These are phyloP conservation scores for Phycomyces nitens DNA, from an alignment of 192 early-diverging fungal species.

Conservation along the genomic window DNA sequence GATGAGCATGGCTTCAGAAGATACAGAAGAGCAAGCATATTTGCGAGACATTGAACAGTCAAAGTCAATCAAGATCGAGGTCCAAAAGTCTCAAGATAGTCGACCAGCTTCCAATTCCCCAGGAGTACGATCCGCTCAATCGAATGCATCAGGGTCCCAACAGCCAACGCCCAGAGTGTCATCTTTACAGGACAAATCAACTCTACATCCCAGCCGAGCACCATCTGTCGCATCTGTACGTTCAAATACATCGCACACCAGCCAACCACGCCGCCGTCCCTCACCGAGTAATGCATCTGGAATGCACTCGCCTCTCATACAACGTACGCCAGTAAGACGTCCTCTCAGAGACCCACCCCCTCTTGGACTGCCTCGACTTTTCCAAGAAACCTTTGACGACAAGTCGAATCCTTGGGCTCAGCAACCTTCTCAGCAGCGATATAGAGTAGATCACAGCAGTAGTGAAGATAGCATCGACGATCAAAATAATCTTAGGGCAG, in stretches of 20 bases:
- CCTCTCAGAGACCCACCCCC: background rate
- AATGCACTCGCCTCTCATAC: background rate
- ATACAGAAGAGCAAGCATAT: constrained; percentile 36
- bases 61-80: background rate
- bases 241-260: too few species aligned
- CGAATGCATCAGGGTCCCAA: too few species aligned
- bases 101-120: too few species aligned
- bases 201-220: too few species aligned
- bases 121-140: too few species aligned
- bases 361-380: background rate
- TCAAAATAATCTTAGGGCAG: background rate
- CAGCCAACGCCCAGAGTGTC: background rate
- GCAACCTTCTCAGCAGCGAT: background rate
- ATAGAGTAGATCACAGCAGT: background rate
- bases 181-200: background rate
- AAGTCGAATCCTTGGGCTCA: constrained; percentile 11
- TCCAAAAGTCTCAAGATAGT: too few species aligned
- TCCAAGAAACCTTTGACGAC: background rate
- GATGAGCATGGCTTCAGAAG: constrained; percentile 10
- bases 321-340: background rate
- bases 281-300: background rate
- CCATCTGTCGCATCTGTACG: too few species aligned
- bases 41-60: constrained; percentile 22
- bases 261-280: too few species aligned
- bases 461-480: background rate